Base-by-base conservation (phyloP, 2,329 filamentous ascomycete species). In the Amauroascus niger region DNA sequence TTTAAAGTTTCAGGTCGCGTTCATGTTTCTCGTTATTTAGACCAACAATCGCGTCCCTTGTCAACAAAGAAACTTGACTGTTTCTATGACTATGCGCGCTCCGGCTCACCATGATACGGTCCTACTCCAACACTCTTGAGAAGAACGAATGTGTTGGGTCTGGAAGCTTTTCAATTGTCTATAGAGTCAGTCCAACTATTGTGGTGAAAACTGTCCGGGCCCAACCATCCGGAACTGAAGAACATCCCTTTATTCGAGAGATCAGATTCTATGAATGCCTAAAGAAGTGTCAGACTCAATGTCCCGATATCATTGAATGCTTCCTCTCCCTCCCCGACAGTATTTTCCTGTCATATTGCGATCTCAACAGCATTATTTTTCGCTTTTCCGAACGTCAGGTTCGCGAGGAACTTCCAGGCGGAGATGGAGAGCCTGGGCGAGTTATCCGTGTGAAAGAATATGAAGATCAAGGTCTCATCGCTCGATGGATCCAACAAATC, bases 401-500 rank as follows among this genome's bases (percentile, higher is more conserved):
- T n/a, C 55, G 37, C 53, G 56, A 45, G 55, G 55, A 48, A 52
- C 56, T 51, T n/a, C n/a, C n/a, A n/a, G n/a, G n/a, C n/a, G n/a
- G n/a, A n/a, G 41, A 33, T 1, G 9, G 11, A 18, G 46, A 50
- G n/a, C 18, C 3, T 24, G 53, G 50, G 37, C 54, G 55, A 41
- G 41, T 58, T 53, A 51, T 55, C 8, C 30, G 52, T 8, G 56
- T 59, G 13, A 60, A 59, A 13, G 40, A 54, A 22, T 55, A 58
- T 20, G 57, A 60, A 43, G 57, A 60, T 47, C 57, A 55, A 28
- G 39, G 52, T 45, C 52, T 60, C 11, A 47, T 60, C 28, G 57
- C 57, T 55, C 57, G 56, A 32, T 59, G 54, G 59, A 56, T 60
- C 39, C 54, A 59, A 49, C 57, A 60, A 53, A 7, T 60, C 26